Evolutionary conservation across 371 early-diverging fungal genomes (phyloP), one percentile per base, ranked within the genome.

Genomic region (Dentiscutata heterogama): DNA sequence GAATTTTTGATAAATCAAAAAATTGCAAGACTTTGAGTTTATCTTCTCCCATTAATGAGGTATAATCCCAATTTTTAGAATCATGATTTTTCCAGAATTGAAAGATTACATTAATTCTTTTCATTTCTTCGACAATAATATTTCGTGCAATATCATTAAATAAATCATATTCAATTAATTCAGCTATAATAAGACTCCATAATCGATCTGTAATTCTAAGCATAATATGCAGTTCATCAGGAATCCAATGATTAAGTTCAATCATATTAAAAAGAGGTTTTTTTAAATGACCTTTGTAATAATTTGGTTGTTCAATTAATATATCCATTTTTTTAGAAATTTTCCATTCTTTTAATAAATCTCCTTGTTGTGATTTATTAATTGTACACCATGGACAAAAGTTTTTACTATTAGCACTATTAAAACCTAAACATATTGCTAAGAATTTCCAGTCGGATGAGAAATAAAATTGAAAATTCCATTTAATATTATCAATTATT

Each of bases 371-470:
- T 70, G 42, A 42, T 70, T 70, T 70, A 4, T 6, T 11, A 22
- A 42, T 46, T 51, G n/a, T 22, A 11, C 27, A 70, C 50, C 50
- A 68, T 7, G n/a, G 68, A 20, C 46, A 67, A 18, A 67, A 67
- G 35, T 42, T 35, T 42, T 46, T 70, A 25, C 50, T 50, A 10
- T 42, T 1, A 22, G 70, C 50, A 7, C 2, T 2, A 70, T 70
- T 70, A 46, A 51, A 22, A 16, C 27, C 51, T 1, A 70, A 70
- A 22, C 25, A 70, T 29, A 39, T 70, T 50, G 70, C 18, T 22
- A 70, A 50, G 22, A 70, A 70, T 39, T 70, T 70, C 51, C 51
- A 68, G n/a, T 70, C 70, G 5, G 25, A 46, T 46, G 50, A 46
- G n/a, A 70, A 70, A 13, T n/a, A 60, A 60, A 60, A 60, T 25